These are phyloP conservation scores for Mycena sanguinolenta DNA, from an alignment of 768 basidiomycete species.

Conservation along the genomic window DNA sequence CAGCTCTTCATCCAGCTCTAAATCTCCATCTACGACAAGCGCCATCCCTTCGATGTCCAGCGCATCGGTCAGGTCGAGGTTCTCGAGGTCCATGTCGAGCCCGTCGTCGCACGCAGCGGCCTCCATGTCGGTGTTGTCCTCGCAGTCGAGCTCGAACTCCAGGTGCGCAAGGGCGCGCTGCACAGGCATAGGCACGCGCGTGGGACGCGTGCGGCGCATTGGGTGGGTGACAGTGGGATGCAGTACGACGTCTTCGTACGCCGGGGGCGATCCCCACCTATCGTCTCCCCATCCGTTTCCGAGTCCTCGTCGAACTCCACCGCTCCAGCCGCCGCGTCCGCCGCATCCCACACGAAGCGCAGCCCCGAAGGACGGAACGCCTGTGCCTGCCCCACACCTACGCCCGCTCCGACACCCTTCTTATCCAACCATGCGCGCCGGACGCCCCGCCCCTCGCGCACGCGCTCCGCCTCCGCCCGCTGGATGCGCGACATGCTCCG, in stretches of 20 bases:
- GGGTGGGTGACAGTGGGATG: neutral
- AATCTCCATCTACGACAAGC: constrained; percentile 28
- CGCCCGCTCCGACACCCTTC: neutral
- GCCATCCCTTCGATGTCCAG: constrained; percentile 29
- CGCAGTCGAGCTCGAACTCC: constrained; percentile 22
- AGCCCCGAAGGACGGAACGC: constrained; percentile 31
- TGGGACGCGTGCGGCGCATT: constrained; percentile 18
- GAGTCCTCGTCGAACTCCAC: neutral
- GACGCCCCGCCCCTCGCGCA: constrained; percentile 30
- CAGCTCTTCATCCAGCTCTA: constrained; percentile 21
- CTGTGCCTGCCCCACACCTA: constrained; percentile 11
- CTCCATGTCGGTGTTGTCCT: constrained; percentile 15
- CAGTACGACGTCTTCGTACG: constrained; percentile 31
- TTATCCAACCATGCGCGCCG: constrained; percentile 30
- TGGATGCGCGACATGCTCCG: constrained; percentile 14
- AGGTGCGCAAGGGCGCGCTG: constrained; percentile 18
- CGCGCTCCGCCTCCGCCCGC: constrained; percentile 27
- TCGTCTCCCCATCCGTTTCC: neutral
- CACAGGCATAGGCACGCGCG: constrained; percentile 22
- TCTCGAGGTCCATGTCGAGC: constrained; percentile 19
- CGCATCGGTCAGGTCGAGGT: constrained; percentile 29
- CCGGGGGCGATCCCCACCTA: constrained; percentile 16
- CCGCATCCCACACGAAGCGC: constrained; percentile 21
- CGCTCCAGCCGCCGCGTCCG: constrained; percentile 11
- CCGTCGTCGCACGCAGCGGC: neutral